Conservation (phyloP, 2,329 filamentous ascomycete genomes). For the Dactylellina parvicollis region DNA sequence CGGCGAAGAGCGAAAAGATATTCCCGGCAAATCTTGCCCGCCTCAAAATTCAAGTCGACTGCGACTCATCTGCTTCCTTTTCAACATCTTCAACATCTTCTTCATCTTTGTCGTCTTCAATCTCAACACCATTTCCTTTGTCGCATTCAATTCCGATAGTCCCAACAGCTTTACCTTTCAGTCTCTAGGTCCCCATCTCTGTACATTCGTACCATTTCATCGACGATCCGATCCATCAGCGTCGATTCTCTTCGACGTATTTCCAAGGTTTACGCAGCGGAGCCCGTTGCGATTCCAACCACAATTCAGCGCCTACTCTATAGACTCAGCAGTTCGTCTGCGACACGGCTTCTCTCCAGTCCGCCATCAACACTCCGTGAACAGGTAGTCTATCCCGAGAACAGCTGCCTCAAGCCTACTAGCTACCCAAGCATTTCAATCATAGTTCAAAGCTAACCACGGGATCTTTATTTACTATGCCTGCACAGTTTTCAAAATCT, state of each 20-base stretch:
- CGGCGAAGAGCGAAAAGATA: not conserved
- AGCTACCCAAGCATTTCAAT: no score
- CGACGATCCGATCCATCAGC: no score
- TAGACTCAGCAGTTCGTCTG: constrained; percentile 36
- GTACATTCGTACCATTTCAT: no score
- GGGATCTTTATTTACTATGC: constrained; percentile 11
- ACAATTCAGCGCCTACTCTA: constrained; percentile 38
- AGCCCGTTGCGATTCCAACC: constrained; percentile 26
- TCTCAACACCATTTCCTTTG: not conserved
- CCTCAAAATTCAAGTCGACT: not conserved
- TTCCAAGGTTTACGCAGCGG: constrained; percentile 11
- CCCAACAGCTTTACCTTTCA: no score
- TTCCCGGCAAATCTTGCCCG: not conserved
- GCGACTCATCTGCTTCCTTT: not conserved
- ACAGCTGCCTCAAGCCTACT: not conserved
- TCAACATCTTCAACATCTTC: not conserved
- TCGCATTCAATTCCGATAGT: no score
- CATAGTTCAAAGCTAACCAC: constrained; percentile 24
- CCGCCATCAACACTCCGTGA: not conserved
- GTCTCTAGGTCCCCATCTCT: not conserved
- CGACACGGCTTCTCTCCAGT: not conserved
- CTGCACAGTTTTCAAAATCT: constrained; percentile 30
- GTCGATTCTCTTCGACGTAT: not conserved
- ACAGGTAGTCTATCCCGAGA: constrained; percentile 31
- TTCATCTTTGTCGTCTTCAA: not conserved